phyloP scores from a whole-genome alignment of 345 rosid genomes.

The Anacardium occidentale region DNA sequence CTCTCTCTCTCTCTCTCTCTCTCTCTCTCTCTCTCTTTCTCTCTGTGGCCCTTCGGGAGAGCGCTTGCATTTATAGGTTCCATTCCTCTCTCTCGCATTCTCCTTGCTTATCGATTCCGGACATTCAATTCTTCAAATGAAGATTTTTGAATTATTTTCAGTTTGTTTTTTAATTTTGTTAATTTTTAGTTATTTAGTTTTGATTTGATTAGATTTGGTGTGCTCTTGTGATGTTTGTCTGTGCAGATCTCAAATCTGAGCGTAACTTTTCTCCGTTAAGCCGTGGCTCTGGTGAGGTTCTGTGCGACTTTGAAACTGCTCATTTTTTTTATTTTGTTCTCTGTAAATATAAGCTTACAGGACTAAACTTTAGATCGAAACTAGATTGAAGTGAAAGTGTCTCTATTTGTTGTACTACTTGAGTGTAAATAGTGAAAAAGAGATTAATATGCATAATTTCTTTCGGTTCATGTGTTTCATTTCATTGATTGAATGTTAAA shows the following conservation, averaged over 20 bases:
- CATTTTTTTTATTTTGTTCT: neutral
- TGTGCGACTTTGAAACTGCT: neutral
- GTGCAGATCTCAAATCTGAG: slow-evolving; percentile 56
- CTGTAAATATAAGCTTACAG: neutral
- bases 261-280: slow-evolving; percentile 34
- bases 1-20: too few relatives aligned
- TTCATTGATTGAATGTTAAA: neutral
- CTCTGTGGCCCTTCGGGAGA: slow-evolving; percentile 8
- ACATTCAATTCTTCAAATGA: neutral
- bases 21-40: too few relatives aligned
- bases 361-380: neutral
- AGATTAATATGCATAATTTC: too few relatives aligned
- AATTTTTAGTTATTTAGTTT: neutral
- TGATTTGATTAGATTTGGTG: neutral
- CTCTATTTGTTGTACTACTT: neutral
- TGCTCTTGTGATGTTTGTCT: slow-evolving; percentile 1
- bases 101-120: neutral
- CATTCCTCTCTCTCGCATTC: neutral
- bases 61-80: slow-evolving; percentile 10
- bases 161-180: too few relatives aligned
- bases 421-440: neutral
- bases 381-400: neutral
- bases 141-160: neutral
- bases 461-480: neutral
- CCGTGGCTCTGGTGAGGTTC: slow-evolving; percentile 75